Base-by-base conservation (phyloP, 495 filamentous ascomycete species). In the Talaromyces thailandensis region DNA sequence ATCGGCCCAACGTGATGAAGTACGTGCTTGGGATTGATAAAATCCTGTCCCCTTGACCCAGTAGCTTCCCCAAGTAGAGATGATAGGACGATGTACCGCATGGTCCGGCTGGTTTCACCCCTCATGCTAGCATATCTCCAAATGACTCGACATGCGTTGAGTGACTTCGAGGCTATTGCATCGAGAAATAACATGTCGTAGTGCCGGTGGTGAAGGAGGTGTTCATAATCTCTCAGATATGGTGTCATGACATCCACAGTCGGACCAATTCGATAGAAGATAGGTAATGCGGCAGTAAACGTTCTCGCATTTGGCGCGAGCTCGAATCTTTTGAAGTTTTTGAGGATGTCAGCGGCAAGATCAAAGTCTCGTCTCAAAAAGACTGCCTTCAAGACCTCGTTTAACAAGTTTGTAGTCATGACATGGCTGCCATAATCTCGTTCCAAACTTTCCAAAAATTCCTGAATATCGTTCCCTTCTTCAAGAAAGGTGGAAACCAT, bases 91-190 rank as follows among this genome's bases (percentile, higher is more conserved):
- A 64, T 56, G n/a, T 71, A 66, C 29, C 62, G 65, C 75, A 79
- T 80, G 2, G 67, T 60, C 48, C 62, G 60, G 43, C 69, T 77
- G 23, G 74, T 71, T n/a, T 23, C 18, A 2, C 67, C 64, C n/a
- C 71, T 35, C 66, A 81, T 69, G 63, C 79, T 81, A 6, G 81
- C 76, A 66, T 78, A 78, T 50, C 69, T 67, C 81, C 81, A 83
- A 12, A 82, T 50, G 3, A 81, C 77, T 2, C 77, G 73, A 58
- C 75, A 76, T 12, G 75, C 67, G 59, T 82, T 83, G 63, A 73
- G 73, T 51, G 68, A 60, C 14, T 64, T 68, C 51, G 61, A 63
- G 16, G 68, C 70, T 68, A 70, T 81, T 5, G 79, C 77, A 25
- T 68, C 68, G 18, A 75, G 56, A 29, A 83, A 81, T 26, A 83